Conservation (phyloP, 2,329 filamentous ascomycete genomes). For the Neoarthrinium moseri region DNA sequence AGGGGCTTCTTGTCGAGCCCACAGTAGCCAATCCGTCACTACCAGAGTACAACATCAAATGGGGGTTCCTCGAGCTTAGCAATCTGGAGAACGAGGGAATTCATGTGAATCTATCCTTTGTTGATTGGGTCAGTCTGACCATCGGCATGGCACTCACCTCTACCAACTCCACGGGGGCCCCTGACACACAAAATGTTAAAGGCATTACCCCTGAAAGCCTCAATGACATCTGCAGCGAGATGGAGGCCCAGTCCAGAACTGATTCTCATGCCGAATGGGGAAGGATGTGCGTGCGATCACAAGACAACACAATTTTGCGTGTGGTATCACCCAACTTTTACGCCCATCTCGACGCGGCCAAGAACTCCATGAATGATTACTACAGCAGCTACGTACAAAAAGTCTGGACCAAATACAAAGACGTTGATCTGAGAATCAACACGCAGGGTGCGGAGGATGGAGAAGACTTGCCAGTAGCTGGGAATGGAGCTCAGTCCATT, state of each 20-base stretch:
- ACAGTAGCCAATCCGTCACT: constrained; percentile 36
- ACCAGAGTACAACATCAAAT: constrained; percentile 34
- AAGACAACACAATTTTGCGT: constrained; percentile 32
- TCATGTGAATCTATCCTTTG: constrained; percentile 45
- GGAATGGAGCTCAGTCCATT: constrained; percentile 22
- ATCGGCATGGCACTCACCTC: constrained; percentile 43
- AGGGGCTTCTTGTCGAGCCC: constrained; percentile 37
- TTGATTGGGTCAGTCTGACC: constrained; percentile 47
- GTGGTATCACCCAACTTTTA: constrained; percentile 41
- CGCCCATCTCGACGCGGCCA: constrained; percentile 21
- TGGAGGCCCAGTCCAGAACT: background rate
- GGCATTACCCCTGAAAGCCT: constrained; percentile 35
- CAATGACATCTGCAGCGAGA: constrained; percentile 31
- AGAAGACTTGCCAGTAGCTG: constrained; percentile 5
- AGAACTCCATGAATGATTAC: constrained; percentile 33
- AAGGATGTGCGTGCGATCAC: constrained; percentile 35
- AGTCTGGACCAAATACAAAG: constrained; percentile 39
- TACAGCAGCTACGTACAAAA: constrained; percentile 40
- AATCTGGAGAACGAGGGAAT: constrained; percentile 30
- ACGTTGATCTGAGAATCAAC: constrained; percentile 34
- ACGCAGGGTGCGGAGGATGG: constrained; percentile 33
- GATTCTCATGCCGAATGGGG: constrained; percentile 24
- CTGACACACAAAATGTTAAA: constrained; percentile 26
- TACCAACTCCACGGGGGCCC: constrained; percentile 21
- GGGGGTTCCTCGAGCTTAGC: constrained; percentile 45